These are phyloP conservation scores for Nissolia schottii DNA, from an alignment of 306 rosid species.

Conservation along the genomic window DNA sequence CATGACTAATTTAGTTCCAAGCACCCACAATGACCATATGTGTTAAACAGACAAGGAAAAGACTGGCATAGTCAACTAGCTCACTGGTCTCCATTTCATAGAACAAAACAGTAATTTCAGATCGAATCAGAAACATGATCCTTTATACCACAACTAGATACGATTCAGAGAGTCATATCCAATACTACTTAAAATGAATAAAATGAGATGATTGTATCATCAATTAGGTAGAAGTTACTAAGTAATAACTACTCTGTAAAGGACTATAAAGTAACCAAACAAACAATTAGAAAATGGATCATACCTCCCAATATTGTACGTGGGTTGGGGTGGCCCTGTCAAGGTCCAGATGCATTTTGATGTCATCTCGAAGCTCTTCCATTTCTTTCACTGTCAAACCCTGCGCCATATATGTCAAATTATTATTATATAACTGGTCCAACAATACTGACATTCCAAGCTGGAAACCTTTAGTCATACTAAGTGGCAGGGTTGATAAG, in stretches of 20 bases:
- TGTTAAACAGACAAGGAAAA: background rate
- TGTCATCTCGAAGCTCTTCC: slow-evolving; percentile 94
- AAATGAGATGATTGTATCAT: background rate
- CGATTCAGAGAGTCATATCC: background rate
- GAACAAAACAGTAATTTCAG: background rate
- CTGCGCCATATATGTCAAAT: slow-evolving; percentile 43
- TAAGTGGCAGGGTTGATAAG: background rate
- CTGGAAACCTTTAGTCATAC: background rate
- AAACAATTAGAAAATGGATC: slow-evolving; percentile 15
- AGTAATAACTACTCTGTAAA: background rate
- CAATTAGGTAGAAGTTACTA: background rate
- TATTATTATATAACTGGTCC: slow-evolving; percentile 12
- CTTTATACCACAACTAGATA: background rate
- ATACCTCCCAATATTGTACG: slow-evolving; percentile 94
- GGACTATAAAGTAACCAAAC: background rate
- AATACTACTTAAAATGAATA: background rate
- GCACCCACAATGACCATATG: background rate
- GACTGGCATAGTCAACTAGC: background rate
- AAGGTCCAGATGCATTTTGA: slow-evolving; percentile 97
- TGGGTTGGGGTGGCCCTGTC: slow-evolving; percentile 92
- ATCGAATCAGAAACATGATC: background rate
- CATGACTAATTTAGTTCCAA: background rate
- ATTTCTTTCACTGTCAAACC: slow-evolving; percentile 95
- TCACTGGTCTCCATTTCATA: background rate
- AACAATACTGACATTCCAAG: slow-evolving; percentile 3